Evolutionary conservation across 805 yeast genomes (phyloP), one percentile per base, ranked within the genome.

Genomic region (Wickerhamomyces silvicola): DNA sequence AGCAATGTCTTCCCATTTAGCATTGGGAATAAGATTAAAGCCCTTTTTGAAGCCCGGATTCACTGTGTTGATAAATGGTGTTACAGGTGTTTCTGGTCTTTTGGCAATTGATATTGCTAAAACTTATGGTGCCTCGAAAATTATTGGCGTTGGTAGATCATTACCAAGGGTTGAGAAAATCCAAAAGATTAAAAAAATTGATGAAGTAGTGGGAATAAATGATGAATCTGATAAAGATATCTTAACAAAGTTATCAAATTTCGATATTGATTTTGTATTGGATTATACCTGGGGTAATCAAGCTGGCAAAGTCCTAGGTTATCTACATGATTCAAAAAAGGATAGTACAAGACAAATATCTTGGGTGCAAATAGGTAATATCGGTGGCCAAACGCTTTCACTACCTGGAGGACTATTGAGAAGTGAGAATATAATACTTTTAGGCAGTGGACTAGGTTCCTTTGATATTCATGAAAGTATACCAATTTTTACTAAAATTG

Each of bases 281-380:
- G 41, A 37, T 16, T 37, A 31, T 18, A 34, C 38, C 3, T 37
- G 41, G 38, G 41, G 41, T 22, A 17, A 34, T 7, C 26, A 30
- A 10, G 33, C 41, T 7, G 5, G 13, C 7, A 18, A 13, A 7
- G 2, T 27, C 2, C 7, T 37, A 7, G 5, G 11, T 4, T 3
- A 12, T 10, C 19, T 37, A 8, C 18, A 31, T 11, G 18, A 28
- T 17, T 27, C 41, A 5, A 28, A 38, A 28, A 21, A 12, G 5
- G 33, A 33, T 18, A 10, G 28, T 12, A 18, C 32, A 3, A 19
- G 21, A 4, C 16, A 14, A 6, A 21, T 37, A 13, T 16, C 24
- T n/a, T 37, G 38, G 38, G 31, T 37, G 3, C 33, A 37, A 22
- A 34, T 37, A 22, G 41, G 41, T 10, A 38, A 37, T 16, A 34